Percentiles rank a stretch among this genome's conserved stretches.
These are phyloP conservation scores for Calonectria naviculata DNA, from an alignment of 2,329 filamentous ascomycete genomes.

Conservation along the genomic window DNA sequence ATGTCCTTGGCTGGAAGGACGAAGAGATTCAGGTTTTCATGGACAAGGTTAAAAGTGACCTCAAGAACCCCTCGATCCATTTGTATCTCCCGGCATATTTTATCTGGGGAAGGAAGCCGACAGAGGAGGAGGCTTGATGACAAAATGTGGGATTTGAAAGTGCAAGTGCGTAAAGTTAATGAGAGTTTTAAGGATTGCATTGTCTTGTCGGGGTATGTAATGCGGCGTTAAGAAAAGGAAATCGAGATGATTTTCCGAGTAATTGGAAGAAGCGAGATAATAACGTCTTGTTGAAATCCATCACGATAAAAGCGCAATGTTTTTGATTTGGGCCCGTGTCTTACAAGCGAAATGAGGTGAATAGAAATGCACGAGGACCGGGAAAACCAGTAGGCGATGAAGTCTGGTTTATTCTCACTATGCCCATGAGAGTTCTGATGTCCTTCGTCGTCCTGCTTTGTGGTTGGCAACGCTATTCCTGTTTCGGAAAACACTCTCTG, in stretches of 20 bases:
- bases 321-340: too few species aligned
- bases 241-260: background rate
- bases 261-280: background rate
- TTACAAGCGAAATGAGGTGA: background rate
- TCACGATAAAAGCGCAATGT: too few species aligned
- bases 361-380: too few species aligned
- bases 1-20: conserved; percentile 29
- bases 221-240: too few species aligned
- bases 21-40: conserved; percentile 31
- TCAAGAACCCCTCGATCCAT: conserved; percentile 27
- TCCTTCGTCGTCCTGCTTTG: too few species aligned
- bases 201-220: too few species aligned
- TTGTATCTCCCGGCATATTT: conserved; percentile 32
- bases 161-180: background rate
- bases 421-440: too few species aligned
- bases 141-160: background rate
- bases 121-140: background rate
- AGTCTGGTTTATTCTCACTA: too few species aligned
- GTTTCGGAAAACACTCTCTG: background rate
- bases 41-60: conserved; percentile 32
- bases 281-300: too few species aligned
- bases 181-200: background rate
- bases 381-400: too few species aligned
- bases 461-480: background rate
- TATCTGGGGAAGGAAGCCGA: conserved; percentile 30